Conservation (phyloP, 2,329 filamentous ascomycete genomes). For the Colletotrichum orbiculare region DNA sequence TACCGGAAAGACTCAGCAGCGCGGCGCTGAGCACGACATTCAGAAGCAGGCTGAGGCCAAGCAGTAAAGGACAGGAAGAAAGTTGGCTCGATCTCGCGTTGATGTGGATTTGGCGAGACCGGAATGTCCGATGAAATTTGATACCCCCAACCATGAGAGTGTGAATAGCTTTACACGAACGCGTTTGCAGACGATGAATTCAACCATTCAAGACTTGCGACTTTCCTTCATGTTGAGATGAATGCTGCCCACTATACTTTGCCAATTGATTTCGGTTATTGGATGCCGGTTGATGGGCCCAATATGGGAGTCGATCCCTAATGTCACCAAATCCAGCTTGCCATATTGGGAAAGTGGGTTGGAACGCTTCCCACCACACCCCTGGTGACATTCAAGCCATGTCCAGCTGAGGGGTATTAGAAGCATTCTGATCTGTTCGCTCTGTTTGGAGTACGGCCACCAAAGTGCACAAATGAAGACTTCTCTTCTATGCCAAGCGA, state of each 20-base stretch:
- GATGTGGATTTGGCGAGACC: background rate
- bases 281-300: no score
- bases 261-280: no score
- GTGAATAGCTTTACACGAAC: background rate
- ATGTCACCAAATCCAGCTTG: background rate
- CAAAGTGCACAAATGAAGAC: background rate
- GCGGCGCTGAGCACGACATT: slow-evolving; percentile 84
- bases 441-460: background rate
- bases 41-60: slow-evolving; percentile 73
- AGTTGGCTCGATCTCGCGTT: background rate
- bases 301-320: no score
- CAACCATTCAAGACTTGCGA: background rate
- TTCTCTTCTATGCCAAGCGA: background rate
- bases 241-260: background rate
- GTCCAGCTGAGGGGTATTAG: background rate
- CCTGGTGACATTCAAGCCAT: background rate
- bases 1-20: slow-evolving; percentile 84
- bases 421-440: background rate
- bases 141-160: slow-evolving; percentile 28
- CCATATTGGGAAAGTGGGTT: slow-evolving; percentile 21
- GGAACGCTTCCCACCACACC: background rate
- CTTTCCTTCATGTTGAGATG: background rate
- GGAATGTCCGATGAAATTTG: slow-evolving; percentile 28
- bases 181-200: slow-evolving; percentile 13
- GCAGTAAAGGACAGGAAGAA: slow-evolving; percentile 18